Evolutionary conservation across 164 flowering plant species (phyloP).

Genomic region (Vitis labrusca): DNA sequence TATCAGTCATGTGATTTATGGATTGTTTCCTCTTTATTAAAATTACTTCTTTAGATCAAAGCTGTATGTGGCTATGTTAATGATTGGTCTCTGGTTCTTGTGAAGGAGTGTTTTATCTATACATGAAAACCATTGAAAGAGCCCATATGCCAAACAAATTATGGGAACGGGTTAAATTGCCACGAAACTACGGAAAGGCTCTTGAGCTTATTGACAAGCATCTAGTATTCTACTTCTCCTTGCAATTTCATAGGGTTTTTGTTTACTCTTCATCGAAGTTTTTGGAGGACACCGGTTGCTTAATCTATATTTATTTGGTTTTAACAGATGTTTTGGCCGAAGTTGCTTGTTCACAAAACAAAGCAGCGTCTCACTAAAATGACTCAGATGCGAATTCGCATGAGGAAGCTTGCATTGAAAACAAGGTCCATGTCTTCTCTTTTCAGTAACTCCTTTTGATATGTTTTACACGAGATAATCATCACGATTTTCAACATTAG

Average conservation of each 20-base stretch:
- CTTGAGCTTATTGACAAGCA: conserved; percentile 85
- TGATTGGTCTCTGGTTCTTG: too few relatives aligned
- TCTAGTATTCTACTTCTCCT: conserved; percentile 44
- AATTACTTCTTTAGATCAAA: too few relatives aligned
- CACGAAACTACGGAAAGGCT: conserved; percentile 80
- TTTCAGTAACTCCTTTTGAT: too few relatives aligned
- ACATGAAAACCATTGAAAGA: conserved; percentile 94
- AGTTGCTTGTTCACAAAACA: conserved; percentile 72
- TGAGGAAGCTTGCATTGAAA: conserved; percentile 91
- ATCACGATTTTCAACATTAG: too few relatives aligned
- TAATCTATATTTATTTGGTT: neutral
- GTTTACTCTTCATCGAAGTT: neutral
- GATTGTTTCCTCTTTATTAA: too few relatives aligned
- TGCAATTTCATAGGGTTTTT: neutral
- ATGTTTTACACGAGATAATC: too few relatives aligned
- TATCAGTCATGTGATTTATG: too few relatives aligned
- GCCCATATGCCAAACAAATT: conserved; percentile 84
- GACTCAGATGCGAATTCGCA: conserved; percentile 94
- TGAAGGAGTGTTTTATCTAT: conserved; percentile 87
- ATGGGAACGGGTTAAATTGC: conserved; percentile 94
- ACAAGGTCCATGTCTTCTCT: conserved; percentile 52
- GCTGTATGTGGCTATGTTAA: too few relatives aligned
- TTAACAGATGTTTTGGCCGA: conserved; percentile 88
- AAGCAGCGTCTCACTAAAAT: conserved; percentile 92
- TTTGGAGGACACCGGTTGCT: neutral